Base-by-base conservation (phyloP, 768 basidiomycete species). In the Boletus rex-veris region DNA sequence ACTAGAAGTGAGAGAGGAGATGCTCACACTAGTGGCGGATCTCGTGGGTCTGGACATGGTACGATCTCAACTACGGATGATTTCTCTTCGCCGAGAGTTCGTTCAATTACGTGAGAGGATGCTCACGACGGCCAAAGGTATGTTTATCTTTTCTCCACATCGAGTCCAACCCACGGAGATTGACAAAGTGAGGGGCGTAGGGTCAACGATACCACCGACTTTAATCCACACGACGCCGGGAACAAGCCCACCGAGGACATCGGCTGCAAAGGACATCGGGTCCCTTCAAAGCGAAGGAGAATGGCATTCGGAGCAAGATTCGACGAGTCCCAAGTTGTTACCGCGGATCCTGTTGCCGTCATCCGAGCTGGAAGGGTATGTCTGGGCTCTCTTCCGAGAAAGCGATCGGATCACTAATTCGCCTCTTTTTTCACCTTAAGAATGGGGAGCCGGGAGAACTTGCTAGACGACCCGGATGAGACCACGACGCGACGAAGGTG, bases 31-130 rank as follows among this genome's bases (percentile, higher is more conserved):
- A 12, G 91, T 98, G 9, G 84, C 82, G 0, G 91, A 92, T 62
- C 77, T 91, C 9, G 88, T 95, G 38, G 89, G 91, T 64, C 71
- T 95, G 41, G 94, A 96, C 69, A 82, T 85, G 46, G 90, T 95
- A 12, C 80, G 84, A 39, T 92, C 91, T 0, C 68, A 93, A 45
- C 72, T 97, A n/a, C 78, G 79, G 53, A 88, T 86, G 50, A 87
- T 92, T 42, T 81, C 84, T 7, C 80, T 79, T 57, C 84, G 92
- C 6, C 79, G 87, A 38, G 77, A 82, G 51, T 92, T 86, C 72
- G 64, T 90, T 41, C 79, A 74, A 2, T 57, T 74, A 52, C 71
- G 77, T 48, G 80, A 55, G 64, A 73, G 64, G 80, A 81, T 80
- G 55, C 33, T 19, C 16, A 9, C 10, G 6, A 19, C 40, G 5